Evolutionary conservation across 2,329 filamentous ascomycete species (phyloP).

Genomic region (Fusarium palustre): DNA sequence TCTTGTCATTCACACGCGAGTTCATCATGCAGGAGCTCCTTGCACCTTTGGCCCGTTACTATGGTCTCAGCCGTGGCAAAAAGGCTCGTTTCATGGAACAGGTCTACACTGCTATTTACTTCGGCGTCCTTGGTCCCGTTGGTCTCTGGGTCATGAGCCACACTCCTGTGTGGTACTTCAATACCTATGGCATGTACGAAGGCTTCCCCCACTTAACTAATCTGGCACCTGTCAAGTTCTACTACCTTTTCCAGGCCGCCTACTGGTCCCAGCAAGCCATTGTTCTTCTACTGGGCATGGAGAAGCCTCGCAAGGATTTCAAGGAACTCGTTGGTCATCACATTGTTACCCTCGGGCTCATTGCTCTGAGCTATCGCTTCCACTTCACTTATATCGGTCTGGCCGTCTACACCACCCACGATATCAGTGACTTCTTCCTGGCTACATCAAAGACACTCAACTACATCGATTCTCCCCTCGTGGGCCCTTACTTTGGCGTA

Average conservation of each 20-base stretch:
- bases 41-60: slow-evolving; percentile 77
- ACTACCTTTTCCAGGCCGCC: slow-evolving; percentile 92
- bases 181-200: slow-evolving; percentile 90
- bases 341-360: slow-evolving; percentile 86
- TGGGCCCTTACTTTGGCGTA: slow-evolving; percentile 84
- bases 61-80: slow-evolving; percentile 80
- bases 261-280: slow-evolving; percentile 98
- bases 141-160: slow-evolving; percentile 91
- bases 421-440: slow-evolving; percentile 95
- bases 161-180: slow-evolving; percentile 97
- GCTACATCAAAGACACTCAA: slow-evolving; percentile 93
- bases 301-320: slow-evolving; percentile 95
- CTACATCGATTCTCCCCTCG: slow-evolving; percentile 83
- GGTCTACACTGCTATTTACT: slow-evolving; percentile 93
- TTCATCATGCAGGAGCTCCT: slow-evolving; percentile 95
- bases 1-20: slow-evolving; percentile 92
- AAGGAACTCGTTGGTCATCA: slow-evolving; percentile 93
- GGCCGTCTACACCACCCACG: slow-evolving; percentile 93
- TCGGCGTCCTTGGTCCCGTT: slow-evolving; percentile 81
- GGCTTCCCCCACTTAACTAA: slow-evolving; percentile 86
- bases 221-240: slow-evolving; percentile 87
- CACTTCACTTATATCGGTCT: slow-evolving; percentile 97
- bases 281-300: slow-evolving; percentile 85
- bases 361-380: slow-evolving; percentile 90
- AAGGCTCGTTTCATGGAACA: slow-evolving; percentile 96